Base-by-base conservation (phyloP, 805 yeast species). In the Starmerella etchellsii region DNA sequence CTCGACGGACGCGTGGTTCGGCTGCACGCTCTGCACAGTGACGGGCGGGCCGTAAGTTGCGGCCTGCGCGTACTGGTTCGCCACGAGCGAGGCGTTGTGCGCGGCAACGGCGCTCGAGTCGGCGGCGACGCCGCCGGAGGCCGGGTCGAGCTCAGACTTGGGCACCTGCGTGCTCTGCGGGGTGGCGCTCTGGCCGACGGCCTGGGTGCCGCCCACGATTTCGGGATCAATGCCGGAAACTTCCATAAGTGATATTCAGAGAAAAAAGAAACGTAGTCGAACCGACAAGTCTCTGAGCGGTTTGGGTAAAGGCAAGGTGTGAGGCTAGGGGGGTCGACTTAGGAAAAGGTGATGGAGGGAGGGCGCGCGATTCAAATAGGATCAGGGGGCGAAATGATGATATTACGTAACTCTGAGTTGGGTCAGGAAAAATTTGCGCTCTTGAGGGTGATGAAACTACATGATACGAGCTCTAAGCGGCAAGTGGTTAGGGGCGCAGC, bases 201-300 rank as follows among this genome's bases (percentile, higher is more conserved):
- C 41, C 36, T 46, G 53, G 39, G 54, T 58, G 42, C 52, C 57
- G 35, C 55, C 50, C 15, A 57, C 59, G 37, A 57, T 57, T 39
- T 54, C 60, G 19, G 61, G 61, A 41, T 57, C 61, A 31, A 57
- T 57, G 30, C 55, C 55, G 13, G 54, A 43, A 9, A 51, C 54
- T 36, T 53, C 56, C 56, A 53, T 53, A 30, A 8, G 7, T 23
- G 10, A 10, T 23, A 23, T 7, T 10, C 15, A 15, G 14, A 27
- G 16, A 6, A 25, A 25, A 13, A 13, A 13, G 27, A 28, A 7
- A 28, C 16, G 31, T 11, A 16, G n/a, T 28, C 31, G 16, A 8
- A 28, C 31, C 15, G 16, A 11, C n/a, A 7, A 7, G 31, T n/a
- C 16, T n/a, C 8, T 14, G 31, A 14, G 50, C 51, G 51, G 51